Percentiles rank a stretch among this genome's conserved stretches.
Conservation (phyloP, 2,329 filamentous ascomycete species). For the Aspergillus amoenus region DNA sequence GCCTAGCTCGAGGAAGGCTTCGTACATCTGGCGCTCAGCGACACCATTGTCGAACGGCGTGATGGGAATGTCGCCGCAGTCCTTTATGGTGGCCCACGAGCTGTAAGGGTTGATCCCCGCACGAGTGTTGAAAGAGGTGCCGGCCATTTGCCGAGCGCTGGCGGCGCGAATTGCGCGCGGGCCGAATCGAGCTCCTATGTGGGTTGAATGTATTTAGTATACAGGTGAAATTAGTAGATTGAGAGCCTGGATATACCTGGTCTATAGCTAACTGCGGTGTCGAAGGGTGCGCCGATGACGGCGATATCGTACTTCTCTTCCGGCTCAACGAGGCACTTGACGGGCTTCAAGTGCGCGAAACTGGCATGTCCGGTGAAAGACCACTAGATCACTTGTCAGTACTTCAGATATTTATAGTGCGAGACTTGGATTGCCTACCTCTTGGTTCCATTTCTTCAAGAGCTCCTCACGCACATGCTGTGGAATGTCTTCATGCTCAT, state of each 20-base stretch:
- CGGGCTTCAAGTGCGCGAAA: slow-evolving; percentile 69
- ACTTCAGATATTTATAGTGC: neutral
- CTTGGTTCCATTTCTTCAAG: slow-evolving; percentile 49
- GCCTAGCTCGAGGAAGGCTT: slow-evolving; percentile 71
- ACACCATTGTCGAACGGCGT: slow-evolving; percentile 83
- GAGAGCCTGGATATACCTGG: slow-evolving; percentile 49
- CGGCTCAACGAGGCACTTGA: slow-evolving; percentile 68
- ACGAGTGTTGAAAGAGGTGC: slow-evolving; percentile 78
- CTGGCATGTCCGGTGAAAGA: slow-evolving; percentile 72
- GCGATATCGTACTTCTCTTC: slow-evolving; percentile 67
- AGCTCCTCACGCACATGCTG: slow-evolving; percentile 43
- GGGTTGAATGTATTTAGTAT: neutral
- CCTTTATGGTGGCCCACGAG: slow-evolving; percentile 74
- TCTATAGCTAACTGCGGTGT: slow-evolving; percentile 70
- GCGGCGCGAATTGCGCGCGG: slow-evolving; percentile 84
- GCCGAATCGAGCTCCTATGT: slow-evolving; percentile 70
- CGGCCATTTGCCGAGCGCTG: slow-evolving; percentile 75
- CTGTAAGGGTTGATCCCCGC: slow-evolving; percentile 81
- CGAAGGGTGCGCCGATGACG: slow-evolving; percentile 71
- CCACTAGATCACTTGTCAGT: slow-evolving; percentile 45
- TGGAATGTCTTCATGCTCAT: slow-evolving; percentile 40
- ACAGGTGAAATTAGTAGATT: neutral
- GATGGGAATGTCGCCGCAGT: slow-evolving; percentile 89
- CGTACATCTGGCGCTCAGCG: slow-evolving; percentile 79
- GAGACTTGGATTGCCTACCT: slow-evolving; percentile 32